Base-by-base conservation (phyloP, 495 filamentous ascomycete genomes). In the Durotheca rogersii region DNA sequence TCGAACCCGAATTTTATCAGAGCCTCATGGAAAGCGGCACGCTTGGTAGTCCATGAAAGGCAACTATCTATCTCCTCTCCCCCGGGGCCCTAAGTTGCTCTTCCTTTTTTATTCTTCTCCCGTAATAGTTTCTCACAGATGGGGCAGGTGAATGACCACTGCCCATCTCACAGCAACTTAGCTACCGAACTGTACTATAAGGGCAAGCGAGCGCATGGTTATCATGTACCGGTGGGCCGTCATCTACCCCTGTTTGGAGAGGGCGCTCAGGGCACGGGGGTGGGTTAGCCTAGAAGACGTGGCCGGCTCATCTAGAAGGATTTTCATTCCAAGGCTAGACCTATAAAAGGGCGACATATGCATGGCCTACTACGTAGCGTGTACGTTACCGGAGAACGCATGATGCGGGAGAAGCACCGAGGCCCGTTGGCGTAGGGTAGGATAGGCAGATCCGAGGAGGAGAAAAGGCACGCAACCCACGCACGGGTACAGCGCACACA, bases 1-100 rank as follows among this genome's bases (percentile, higher is more conserved):
- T 98, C 67, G 93, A 98, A 73, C 86, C 88, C 3, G 93, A 97
- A 66, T 80, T 97, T 29, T 91, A 91, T 75, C 85, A 84, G 63
- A 85, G 83, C 44, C 75, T 98, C 57, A 88, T 86, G 69, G 93
- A 94, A 69, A 89, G 85, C 50, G 93, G 94, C 3, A 81, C 95
- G 44, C 66, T 98, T 56, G 93, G 70, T 4, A 72, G 62, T 33
- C 62, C 62, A 10, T 66, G 40, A 61, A 14, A 5, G 10, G 18
- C 9, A 11, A 12, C 6, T 12, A 7, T 4, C 20, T 11, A 29
- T n/a, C 5, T 6, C 23, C 21, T 27, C 6, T 5, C 25, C 19
- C 29, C 7, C 11, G 1, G 2, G n/a, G 10, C n/a, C n/a, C n/a
- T n/a, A n/a, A n/a, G n/a, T n/a, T n/a, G n/a, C n/a, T n/a, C n/a